Evolutionary conservation across 2,329 filamentous ascomycete species (phyloP).

Genomic region (Pseudocercospora vitis): DNA sequence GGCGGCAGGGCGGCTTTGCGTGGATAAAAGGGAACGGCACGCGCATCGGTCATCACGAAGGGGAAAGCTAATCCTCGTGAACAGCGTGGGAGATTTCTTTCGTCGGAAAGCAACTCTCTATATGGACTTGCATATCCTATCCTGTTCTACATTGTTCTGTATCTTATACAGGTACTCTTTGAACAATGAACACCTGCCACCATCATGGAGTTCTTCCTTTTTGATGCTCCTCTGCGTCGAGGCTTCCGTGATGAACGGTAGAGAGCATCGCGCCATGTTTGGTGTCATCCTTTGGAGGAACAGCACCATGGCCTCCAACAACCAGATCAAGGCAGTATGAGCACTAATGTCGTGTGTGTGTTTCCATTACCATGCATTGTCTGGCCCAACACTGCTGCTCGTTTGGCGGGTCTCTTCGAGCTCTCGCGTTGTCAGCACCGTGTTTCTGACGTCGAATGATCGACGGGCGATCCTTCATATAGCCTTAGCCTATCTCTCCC

Average conservation of each 20-base stretch:
- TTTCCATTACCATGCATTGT: no score
- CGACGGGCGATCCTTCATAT: background rate
- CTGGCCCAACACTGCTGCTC: no score
- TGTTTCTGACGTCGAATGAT: background rate
- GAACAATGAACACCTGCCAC: background rate
- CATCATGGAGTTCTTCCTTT: background rate
- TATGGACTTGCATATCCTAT: no score
- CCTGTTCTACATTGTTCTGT: no score
- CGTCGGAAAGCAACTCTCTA: no score
- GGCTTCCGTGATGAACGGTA: background rate
- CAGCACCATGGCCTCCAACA: conserved; percentile 28
- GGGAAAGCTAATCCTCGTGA: no score
- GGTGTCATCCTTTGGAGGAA: conserved; percentile 20
- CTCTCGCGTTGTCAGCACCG: background rate
- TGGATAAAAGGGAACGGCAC: background rate
- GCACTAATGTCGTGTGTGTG: no score
- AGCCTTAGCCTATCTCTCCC: no score
- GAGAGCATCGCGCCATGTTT: background rate
- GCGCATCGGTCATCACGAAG: background rate
- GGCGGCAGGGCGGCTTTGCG: background rate
- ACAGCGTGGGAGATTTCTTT: no score
- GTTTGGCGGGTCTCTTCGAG: no score
- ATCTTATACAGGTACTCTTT: no score
- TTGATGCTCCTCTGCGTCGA: background rate
- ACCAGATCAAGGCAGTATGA: conserved; percentile 27